Evolutionary conservation across 2,329 filamentous ascomycete genomes (phyloP), one percentile per base, ranked within the genome.

Genomic region (Diaporthe amygdali): DNA sequence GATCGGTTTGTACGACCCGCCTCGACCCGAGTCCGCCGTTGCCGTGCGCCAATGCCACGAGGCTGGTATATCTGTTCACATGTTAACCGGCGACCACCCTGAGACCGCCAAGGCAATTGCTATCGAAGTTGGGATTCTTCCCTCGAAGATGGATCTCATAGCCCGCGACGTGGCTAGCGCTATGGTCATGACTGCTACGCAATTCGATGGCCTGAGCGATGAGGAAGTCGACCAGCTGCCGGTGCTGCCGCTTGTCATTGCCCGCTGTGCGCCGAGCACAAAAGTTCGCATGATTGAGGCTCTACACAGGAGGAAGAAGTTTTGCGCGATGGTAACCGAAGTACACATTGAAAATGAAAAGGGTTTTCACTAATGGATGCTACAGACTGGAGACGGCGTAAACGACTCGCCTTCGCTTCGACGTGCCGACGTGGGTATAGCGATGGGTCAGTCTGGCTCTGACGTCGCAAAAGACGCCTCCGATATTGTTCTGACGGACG

Each of bases 221-320:
- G 84, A 86, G 0, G 84, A 93, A 74, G 88, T 93, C 22, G 91
- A 93, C 71, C 77, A 79, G 0, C 84, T 93, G 3, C 89, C 89
- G 0, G 84, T 90, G 9, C 79, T 93, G 2, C 91, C 91, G 1
- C 82, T 93, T 2, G 91, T 93, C 2, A 89, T 93, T 49, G 91
- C 91, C 34, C 87, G 92, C n/a, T 93, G 91, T 76, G 89, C 91
- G 1, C 92, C 92, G 0, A 87, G 88, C 32, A 93, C 92, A 4
- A 94, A 94, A 77, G 91, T 93, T 12, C 87, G 91, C 52, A 93
- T 94, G 91, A 92, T 94, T 70, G 90, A 92, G 71, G 91, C 91
- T n/a, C 84, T 93, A 22, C 91, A 93, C 76, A 86, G 91, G 25
- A 87, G 90, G 52, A 85, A 85, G 39, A 82, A 83, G 20, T 93